These are phyloP conservation scores for Pichia nanzhaoensis DNA, from an alignment of 805 yeast species.

Conservation along the genomic window DNA sequence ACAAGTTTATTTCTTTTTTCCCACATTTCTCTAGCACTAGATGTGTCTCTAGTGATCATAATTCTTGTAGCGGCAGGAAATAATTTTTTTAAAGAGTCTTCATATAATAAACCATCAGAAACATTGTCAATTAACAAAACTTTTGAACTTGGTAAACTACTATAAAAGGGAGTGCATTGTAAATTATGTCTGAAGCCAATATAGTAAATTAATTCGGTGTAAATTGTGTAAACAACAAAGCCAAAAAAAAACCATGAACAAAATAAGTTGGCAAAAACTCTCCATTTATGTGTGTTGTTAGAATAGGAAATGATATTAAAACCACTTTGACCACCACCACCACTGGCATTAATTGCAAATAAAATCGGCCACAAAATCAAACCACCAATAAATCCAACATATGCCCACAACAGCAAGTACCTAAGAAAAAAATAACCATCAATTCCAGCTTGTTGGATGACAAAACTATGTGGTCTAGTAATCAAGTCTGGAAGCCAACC, in stretches of 20 bases:
- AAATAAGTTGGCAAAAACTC: constrained; percentile 69
- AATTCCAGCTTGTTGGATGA: constrained; percentile 62
- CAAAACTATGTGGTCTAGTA: constrained; percentile 49
- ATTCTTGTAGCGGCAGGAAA: constrained; percentile 59
- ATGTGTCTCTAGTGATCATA: constrained; percentile 59
- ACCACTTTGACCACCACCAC: constrained; percentile 49
- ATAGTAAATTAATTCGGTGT: constrained; percentile 69
- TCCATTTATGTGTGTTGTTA: constrained; percentile 55
- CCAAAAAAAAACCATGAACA: constrained; percentile 72
- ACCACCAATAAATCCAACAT: constrained; percentile 47
- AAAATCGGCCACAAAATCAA: constrained; percentile 59
- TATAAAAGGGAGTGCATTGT: constrained; percentile 68
- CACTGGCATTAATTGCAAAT: constrained; percentile 69
- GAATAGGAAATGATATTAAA: constrained; percentile 60
- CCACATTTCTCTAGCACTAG: constrained; percentile 46
- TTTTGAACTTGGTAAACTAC: constrained; percentile 60
- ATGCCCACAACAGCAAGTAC: constrained; percentile 49
- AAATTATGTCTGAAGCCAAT: constrained; percentile 64
- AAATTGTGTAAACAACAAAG: constrained; percentile 54
- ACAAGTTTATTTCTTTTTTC: constrained; percentile 60
- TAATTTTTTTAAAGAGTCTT: constrained; percentile 46
- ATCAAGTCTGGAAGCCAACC: constrained; percentile 50
- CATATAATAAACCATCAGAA: constrained; percentile 37
- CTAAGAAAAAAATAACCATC: constrained; percentile 76
- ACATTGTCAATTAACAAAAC: constrained; percentile 70